Evolutionary conservation across 805 yeast genomes (phyloP), one percentile per base, ranked within the genome.

Genomic region (Kuraishia ogatae): DNA sequence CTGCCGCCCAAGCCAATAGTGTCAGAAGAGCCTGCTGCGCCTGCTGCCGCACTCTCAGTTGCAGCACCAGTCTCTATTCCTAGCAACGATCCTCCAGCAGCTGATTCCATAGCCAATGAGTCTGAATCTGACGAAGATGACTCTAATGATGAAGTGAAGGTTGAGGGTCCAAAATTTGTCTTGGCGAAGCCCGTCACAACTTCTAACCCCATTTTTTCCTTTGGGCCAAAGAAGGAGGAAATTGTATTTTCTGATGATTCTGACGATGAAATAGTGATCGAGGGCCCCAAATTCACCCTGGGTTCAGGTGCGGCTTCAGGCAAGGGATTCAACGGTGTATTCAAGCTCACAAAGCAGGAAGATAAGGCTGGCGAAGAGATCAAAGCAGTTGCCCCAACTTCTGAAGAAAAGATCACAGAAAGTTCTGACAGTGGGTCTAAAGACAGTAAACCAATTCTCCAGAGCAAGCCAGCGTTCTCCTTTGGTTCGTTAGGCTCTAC

Each of bases 131-230:
- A 77, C 51, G 71, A 66, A 1, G 71, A 78, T 2, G 83, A 77
- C 52, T 71, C 78, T 1, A 81, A 76, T 2, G 84, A 79, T 29
- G 84, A 79, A 22, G 67, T 83, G 39, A 84, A 82, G 64, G 77
- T 85, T 21, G 79, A 86, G 66, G 96, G 96, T 1, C 96, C 96
- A 17, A 68, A 73, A 2, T 88, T 89, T 65, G 76, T 76, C 2
- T 53, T 81, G 39, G 68, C 64, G 8, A 62, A 71, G 29, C 72
- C 78, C 19, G 84, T 84, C 54, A 76, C 76, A 2, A 73, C 80
- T 1, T 72, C 73, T 2, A 72, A 75, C 55, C 73, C 82, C n/a
- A 80, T 78, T 5, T 82, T 82, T 65, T 71, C 75, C 28, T 76
- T 82, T 56, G 74, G 73, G 19, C 56, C 62, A 23, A 70, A 61